Evolutionary conservation across 371 early-diverging fungal species (phyloP).

Genomic region (Mucor plumbeus): DNA sequence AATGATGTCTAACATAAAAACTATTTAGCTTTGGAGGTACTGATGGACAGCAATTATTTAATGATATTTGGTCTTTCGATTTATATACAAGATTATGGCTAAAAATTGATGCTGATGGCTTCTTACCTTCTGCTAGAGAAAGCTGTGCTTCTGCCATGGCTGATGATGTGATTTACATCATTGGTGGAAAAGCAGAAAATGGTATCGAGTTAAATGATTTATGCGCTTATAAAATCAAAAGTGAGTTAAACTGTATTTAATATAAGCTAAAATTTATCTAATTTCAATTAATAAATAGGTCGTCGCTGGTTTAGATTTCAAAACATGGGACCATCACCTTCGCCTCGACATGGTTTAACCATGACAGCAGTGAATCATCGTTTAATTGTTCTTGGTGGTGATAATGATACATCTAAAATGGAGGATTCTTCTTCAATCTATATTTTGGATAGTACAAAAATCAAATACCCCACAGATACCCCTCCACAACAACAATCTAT

Average conservation of each 20-base stretch:
- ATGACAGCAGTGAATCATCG: conserved; percentile 69
- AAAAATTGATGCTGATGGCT: conserved; percentile 66
- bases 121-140: conserved; percentile 70
- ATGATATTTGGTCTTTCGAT: conserved; percentile 80
- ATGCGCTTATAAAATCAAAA: conserved; percentile 72
- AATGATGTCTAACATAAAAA: conserved; percentile 19
- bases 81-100: conserved; percentile 62
- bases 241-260: conserved; percentile 36
- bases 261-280: neutral
- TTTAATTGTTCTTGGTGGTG: conserved; percentile 73
- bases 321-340: conserved; percentile 71
- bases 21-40: conserved; percentile 73
- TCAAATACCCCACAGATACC: conserved; percentile 68
- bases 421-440: conserved; percentile 60
- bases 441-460: conserved; percentile 76
- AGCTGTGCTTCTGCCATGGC: conserved; percentile 71
- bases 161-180: conserved; percentile 77
- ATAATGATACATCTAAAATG: conserved; percentile 51
- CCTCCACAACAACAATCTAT: conserved; percentile 19
- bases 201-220: conserved; percentile 71
- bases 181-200: conserved; percentile 71
- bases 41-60: conserved; percentile 69
- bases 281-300: conserved; percentile 11
- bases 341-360: conserved; percentile 66
- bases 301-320: conserved; percentile 76